Base-by-base conservation (phyloP, 169 alveolate genomes). In the Babesia caballi region DNA sequence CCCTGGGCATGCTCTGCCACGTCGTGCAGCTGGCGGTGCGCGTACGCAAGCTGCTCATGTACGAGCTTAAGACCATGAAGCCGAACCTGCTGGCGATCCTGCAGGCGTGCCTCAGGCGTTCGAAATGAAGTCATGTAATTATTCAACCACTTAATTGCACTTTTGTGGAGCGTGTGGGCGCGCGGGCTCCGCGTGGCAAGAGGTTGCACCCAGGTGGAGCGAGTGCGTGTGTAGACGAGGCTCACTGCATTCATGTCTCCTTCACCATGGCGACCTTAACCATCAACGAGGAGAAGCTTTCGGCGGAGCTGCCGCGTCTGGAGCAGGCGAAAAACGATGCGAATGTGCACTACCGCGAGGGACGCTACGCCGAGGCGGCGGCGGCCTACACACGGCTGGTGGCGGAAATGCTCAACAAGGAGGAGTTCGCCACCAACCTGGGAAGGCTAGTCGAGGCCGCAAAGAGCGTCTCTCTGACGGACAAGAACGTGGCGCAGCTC, bases 1-100 rank as follows among this genome's bases (percentile, higher is more conserved):
- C 81, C 28, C 87, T 91, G 36, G 95, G 95, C 3, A 76, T 82
- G 50, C 58, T 88, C 12, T 91, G 93, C 50, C 95, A 91, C 81
- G 67, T 91, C 35, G 90, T 91, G 21, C 95, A 91, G 71, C 80
- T 91, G 41, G 87, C 87, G 6, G 73, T 78, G 25, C n/a, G 87
- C n/a, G 76, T 78, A 7, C 53, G 77, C 52, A 78, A 78, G 51
- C 49, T 42, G 44, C 59, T 78, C 32, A 58, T 78, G 66, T 78
- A 78, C 28, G 87, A 78, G 51, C 51, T 78, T 49, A 78, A 78
- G 41, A 66, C 87, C 14, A 54, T 78, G 27, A 78, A 78, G 54
- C 83, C 87, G 14, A 50, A 63, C 54, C 52, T 63, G 47, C 41
- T 63, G 0, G 32, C 73, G 5, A 63, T 63, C 12, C 50, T 63